Evolutionary conservation across 164 flowering plant species (phyloP).

Genomic region (Piper betle): DNA sequence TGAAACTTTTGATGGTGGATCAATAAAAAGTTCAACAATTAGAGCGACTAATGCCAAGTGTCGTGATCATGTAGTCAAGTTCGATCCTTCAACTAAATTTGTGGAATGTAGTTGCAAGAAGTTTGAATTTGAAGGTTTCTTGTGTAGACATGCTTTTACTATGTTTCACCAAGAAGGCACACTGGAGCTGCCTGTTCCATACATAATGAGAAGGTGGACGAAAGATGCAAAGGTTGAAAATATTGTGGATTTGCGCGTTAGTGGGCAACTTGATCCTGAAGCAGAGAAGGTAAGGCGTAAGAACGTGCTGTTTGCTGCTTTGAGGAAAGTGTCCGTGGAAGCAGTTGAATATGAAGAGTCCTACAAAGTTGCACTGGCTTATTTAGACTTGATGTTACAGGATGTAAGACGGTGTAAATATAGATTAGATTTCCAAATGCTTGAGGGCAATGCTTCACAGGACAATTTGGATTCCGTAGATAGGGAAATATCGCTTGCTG

Average conservation of each 20-base stretch:
- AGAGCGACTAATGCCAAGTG: neutral
- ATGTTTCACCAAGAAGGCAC: neutral
- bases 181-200: neutral
- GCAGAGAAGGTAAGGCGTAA: neutral
- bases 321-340: neutral
- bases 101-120: conserved; percentile 1
- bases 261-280: neutral
- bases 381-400: neutral
- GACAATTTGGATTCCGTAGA: neutral
- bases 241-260: neutral
- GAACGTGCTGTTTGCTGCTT: neutral
- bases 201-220: neutral
- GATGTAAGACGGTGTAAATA: neutral
- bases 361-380: neutral
- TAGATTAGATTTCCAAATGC: neutral
- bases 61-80: neutral
- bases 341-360: conserved; percentile 1
- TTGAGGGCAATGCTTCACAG: neutral
- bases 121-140: neutral
- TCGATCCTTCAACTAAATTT: neutral
- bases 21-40: neutral
- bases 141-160: conserved; percentile 1
- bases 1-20: neutral
- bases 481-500: neutral
- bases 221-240: conserved; percentile 1